Evolutionary conservation across 345 rosid species (phyloP), one percentile per base, ranked within the genome.

Genomic region (Salix viminalis): DNA sequence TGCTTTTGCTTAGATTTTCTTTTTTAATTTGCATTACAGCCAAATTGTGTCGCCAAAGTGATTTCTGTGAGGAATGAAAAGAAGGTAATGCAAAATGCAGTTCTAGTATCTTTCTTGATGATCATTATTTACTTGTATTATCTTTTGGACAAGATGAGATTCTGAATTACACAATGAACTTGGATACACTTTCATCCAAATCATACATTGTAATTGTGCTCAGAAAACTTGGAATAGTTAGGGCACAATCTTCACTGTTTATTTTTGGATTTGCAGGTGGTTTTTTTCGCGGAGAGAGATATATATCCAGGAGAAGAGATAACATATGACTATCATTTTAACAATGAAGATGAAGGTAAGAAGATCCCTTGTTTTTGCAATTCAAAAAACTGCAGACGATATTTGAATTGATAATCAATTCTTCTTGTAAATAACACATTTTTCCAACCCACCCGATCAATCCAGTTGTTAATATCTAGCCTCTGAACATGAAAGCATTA

Each of bases 271-370:
- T 64, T 75, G 81, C 86, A 87, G 88, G 91, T 88, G 23, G 85
- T 88, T 30, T 88, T 88, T 72, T 83, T 86, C 0, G 91, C 86
- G 13, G 85, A 83, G 79, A 83, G 88, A 76, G 91, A 86, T 79
- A 85, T 88, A 61, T 82, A 82, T 78, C 91, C 88, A 1, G 91
- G 91, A 7, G 89, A 88, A 80, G 91, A 88, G 82, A 80, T 88
- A 80, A 88, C 91, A 6, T 86, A 88, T 44, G 91, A 88, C 69
- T 88, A 88, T 77, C 86, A 86, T 80, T 88, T 88, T 64, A 88
- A 85, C 84, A 83, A 82, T 39, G 89, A 88, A 78, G 91, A 88
- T 74, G 86, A 86, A 82, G 88, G 91, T 24, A 86, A 86, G 79
- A 86, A 86, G 77, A 88, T 86, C 18, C 85, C 85, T 5, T 85